phyloP scores from a whole-genome alignment of 352 stramenopile genomes.

The Globisporangium takayamanum region DNA sequence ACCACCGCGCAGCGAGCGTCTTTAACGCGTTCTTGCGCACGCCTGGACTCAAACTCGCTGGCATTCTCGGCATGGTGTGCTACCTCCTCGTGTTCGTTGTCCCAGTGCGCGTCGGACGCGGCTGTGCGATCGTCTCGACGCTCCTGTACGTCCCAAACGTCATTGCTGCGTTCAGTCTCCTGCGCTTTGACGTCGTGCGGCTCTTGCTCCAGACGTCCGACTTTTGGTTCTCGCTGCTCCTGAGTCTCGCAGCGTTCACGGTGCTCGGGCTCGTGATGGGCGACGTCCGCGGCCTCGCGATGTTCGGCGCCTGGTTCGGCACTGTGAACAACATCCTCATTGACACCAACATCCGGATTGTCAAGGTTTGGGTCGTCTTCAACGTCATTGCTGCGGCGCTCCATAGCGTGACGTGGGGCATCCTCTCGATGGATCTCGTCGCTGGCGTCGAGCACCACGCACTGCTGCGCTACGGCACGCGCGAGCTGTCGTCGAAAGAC shows the following conservation, averaged over 20 bases:
- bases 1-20: background rate
- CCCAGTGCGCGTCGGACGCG: background rate
- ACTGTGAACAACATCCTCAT: slow-evolving; percentile 5
- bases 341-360: slow-evolving; percentile 2
- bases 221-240: slow-evolving; percentile 6
- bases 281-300: slow-evolving; percentile 3
- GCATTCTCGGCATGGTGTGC: slow-evolving; percentile 7
- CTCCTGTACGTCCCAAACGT: slow-evolving; percentile 2
- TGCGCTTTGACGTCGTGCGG: background rate
- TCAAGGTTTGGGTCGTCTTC: slow-evolving; percentile 6
- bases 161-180: background rate
- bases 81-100: background rate
- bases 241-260: background rate
- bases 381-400: background rate
- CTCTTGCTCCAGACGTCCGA: slow-evolving; percentile 1
- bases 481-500: background rate
- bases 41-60: slow-evolving; percentile 2
- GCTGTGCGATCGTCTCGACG: background rate
- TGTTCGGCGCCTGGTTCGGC: slow-evolving; percentile 1
- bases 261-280: background rate
- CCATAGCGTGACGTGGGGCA: background rate
- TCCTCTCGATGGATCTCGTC: background rate
- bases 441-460: background rate
- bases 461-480: background rate
- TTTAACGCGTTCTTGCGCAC: slow-evolving; percentile 16